Percentiles rank a stretch among this genome's conserved stretches.
Conservation (phyloP, 176 grass and related monocot genomes). For the Triticum timopheevii region DNA sequence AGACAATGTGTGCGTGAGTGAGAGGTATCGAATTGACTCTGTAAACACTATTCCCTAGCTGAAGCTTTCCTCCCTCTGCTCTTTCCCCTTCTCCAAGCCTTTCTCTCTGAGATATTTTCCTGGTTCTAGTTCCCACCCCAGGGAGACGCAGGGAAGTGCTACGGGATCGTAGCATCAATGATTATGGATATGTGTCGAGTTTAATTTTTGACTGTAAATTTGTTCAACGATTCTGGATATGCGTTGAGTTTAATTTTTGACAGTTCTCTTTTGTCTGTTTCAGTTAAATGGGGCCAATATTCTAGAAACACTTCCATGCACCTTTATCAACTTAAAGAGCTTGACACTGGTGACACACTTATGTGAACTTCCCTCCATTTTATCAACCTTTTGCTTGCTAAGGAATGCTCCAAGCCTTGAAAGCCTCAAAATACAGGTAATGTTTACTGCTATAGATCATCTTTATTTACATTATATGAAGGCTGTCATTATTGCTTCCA, state of each 20-base stretch:
- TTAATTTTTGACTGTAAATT: background rate
- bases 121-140: no score
- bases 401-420: conserved; percentile 17
- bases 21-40: no score
- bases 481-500: background rate
- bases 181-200: background rate
- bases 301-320: conserved; percentile 1
- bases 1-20: no score
- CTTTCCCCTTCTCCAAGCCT: no score
- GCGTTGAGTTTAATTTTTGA: background rate
- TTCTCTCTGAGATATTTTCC: no score
- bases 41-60: no score
- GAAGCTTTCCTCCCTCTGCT: no score
- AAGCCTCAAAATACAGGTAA: conserved; percentile 32
- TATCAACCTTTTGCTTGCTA: conserved; percentile 4
- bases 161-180: background rate
- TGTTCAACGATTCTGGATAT: background rate
- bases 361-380: background rate
- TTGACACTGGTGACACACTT: conserved; percentile 10
- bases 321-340: conserved; percentile 25
- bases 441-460: background rate
- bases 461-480: background rate
- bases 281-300: background rate
- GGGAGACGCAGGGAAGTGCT: no score
- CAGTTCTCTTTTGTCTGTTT: background rate